Percentiles rank a stretch among this genome's conserved stretches.
Conservation (phyloP, 306 rosid genomes). For the Medicago truncatula region MtrunA17r5.0-ANR NC_053045.1:40534001-40534500, state of each 20-base stretch:
- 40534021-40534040: too few relatives aligned
- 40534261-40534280: constrained; percentile 25
- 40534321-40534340: constrained; percentile 41
- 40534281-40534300: constrained; percentile 37
- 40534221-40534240: neutral
- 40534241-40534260: constrained; percentile 39
- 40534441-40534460: constrained; percentile 33
- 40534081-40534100: too few relatives aligned
- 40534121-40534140: neutral
- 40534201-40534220: neutral
- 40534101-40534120: too few relatives aligned
- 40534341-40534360: constrained; percentile 31
- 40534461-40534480: constrained; percentile 35
- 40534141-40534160: neutral
- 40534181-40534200: neutral
- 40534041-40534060: too few relatives aligned
- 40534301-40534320: constrained; percentile 9
- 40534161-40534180: neutral
- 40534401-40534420: constrained; percentile 44
- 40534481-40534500: constrained; percentile 42
- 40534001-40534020: too few relatives aligned
- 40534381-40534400: constrained; percentile 37
- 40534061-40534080: too few relatives aligned
- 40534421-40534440: constrained; percentile 42
- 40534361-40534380: constrained; percentile 41